These are phyloP conservation scores for Musa schizocarpa DNA, from an alignment of 176 grass and related monocot genomes.

Conservation along the genomic window DNA sequence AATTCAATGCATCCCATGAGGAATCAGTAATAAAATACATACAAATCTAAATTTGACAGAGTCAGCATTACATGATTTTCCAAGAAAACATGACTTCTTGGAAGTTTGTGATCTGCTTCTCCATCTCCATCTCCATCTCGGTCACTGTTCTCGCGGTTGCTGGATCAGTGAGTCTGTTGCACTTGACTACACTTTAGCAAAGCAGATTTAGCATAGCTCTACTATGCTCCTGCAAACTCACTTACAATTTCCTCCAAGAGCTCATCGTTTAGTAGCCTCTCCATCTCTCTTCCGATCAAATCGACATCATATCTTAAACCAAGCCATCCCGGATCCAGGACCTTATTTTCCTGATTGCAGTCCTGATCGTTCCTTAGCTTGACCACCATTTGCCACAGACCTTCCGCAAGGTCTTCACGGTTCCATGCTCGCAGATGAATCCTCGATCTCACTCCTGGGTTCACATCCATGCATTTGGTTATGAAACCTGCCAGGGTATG, in stretches of 20 bases:
- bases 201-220: too few species aligned
- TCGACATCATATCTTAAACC: conserved; percentile 20
- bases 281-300: conserved; percentile 24
- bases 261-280: conserved; percentile 27
- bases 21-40: too few species aligned
- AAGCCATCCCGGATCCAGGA: conserved; percentile 23
- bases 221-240: neutral
- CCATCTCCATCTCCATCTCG: too few species aligned
- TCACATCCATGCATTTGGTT: conserved; percentile 11
- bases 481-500: conserved; percentile 30
- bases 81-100: too few species aligned
- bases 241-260: conserved; percentile 32
- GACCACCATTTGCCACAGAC: conserved; percentile 30
- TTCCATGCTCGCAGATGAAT: conserved; percentile 18
- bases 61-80: too few species aligned
- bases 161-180: too few species aligned
- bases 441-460: conserved; percentile 17
- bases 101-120: too few species aligned
- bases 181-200: too few species aligned
- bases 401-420: conserved; percentile 15
- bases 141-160: too few species aligned
- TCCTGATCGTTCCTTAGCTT: conserved; percentile 12
- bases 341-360: conserved; percentile 17
- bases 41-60: too few species aligned
- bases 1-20: too few species aligned